phyloP scores from a whole-genome alignment of 1,284 basidiomycete genomes.

The Apiotrichum domesticum region DNA sequence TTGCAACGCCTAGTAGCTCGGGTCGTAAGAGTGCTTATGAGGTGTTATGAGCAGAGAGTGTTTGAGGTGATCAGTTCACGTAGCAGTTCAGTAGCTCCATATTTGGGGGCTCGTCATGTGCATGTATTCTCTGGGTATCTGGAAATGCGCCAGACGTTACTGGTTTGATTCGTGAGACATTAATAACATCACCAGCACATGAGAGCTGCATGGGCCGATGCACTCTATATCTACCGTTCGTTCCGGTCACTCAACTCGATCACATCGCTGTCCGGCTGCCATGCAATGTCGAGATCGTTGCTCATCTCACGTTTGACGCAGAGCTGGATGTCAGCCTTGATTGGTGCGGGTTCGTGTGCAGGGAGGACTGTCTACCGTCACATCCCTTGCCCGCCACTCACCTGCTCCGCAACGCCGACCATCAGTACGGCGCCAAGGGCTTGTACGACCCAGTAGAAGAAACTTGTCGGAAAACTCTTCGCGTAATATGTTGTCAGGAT shows the following conservation, averaged over 20 bases:
- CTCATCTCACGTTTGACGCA: conserved; percentile 90
- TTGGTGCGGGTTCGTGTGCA: no score
- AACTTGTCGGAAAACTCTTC: conserved; percentile 72
- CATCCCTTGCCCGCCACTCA: conserved; percentile 16
- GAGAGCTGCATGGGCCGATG: no score
- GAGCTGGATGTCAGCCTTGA: conserved; percentile 40
- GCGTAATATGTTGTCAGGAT: conserved; percentile 89
- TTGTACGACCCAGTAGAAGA: conserved; percentile 84
- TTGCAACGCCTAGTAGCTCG: conserved; percentile 8
- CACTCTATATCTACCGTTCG: no score
- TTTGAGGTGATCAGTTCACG: not conserved
- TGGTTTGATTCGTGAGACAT: no score
- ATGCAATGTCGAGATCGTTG: conserved; percentile 61
- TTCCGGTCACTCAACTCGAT: conserved; percentile 30
- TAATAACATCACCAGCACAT: no score
- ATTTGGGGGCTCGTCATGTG: not conserved
- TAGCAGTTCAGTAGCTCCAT: not conserved
- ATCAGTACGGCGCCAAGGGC: conserved; percentile 64
- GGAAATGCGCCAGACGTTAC: no score
- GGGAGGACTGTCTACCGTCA: no score
- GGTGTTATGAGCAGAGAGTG: no score
- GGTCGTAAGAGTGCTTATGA: not conserved
- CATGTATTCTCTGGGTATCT: not conserved
- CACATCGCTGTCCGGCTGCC: conserved; percentile 25
- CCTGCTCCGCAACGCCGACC: conserved; percentile 77